Evolutionary conservation across 2,329 filamentous ascomycete genomes (phyloP).

Genomic region (Phialemoniopsis sp.): DNA sequence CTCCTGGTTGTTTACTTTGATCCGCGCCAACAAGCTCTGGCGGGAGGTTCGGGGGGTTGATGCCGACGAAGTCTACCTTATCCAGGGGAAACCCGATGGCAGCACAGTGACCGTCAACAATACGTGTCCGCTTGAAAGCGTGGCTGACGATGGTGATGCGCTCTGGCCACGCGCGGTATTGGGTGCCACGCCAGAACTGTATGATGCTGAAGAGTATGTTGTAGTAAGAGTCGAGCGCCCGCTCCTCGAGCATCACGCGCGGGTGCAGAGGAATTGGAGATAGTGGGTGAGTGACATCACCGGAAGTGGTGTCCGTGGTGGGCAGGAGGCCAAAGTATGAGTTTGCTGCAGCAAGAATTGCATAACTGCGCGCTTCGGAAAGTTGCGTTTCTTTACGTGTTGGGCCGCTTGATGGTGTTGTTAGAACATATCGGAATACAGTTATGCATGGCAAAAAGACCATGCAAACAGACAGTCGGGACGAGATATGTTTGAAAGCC

Average conservation of each 20-base stretch:
- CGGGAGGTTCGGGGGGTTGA: conserved; percentile 51
- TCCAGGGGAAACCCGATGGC: conserved; percentile 52
- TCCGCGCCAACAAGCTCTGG: conserved; percentile 11
- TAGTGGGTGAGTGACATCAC: conserved; percentile 8
- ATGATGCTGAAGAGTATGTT: conserved; percentile 75
- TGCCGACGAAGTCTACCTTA: conserved; percentile 50
- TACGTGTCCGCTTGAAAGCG: conserved; percentile 61
- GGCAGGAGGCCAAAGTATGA: conserved; percentile 36
- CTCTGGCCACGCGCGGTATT: conserved; percentile 45
- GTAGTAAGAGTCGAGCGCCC: conserved; percentile 80
- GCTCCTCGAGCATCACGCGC: conserved; percentile 60
- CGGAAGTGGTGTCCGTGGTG: conserved; percentile 2
- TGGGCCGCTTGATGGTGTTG: conserved; percentile 42
- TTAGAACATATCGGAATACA: too few species aligned
- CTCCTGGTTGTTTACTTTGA: conserved; percentile 10
- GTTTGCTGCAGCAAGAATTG: conserved; percentile 44
- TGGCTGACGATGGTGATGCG: conserved; percentile 63
- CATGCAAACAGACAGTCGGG: neutral
- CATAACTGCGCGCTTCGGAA: conserved; percentile 63
- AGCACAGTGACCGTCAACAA: conserved; percentile 59
- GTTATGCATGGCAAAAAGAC: neutral
- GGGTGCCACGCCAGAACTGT: conserved; percentile 47
- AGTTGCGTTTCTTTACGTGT: conserved; percentile 53
- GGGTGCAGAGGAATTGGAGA: conserved; percentile 16
- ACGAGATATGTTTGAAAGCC: too few species aligned